phyloP scores from a whole-genome alignment of 345 rosid species.

The Eucalyptus erythrocorys region DNA sequence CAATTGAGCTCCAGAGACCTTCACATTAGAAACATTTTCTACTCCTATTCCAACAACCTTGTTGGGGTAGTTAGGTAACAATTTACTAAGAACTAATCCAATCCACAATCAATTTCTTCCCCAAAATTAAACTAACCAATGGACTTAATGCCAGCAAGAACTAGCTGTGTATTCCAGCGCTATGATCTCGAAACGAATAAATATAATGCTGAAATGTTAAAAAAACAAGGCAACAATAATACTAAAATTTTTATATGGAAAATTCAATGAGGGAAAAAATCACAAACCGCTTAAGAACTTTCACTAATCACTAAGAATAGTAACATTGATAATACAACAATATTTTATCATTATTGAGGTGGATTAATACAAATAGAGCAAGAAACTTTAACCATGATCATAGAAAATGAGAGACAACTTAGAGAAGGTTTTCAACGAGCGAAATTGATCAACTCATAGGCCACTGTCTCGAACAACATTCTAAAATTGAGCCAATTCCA shows the following conservation, averaged over 20 bases:
- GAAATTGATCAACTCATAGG: neutral
- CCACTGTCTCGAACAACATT: neutral
- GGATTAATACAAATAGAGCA: neutral
- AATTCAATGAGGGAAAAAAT: neutral
- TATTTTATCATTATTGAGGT: neutral
- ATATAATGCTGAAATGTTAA: neutral
- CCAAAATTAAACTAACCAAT: neutral
- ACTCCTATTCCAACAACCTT: no score
- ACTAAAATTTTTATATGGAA: neutral
- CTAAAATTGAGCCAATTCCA: neutral
- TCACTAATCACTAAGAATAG: neutral
- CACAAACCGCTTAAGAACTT: neutral
- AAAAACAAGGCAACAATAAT: neutral
- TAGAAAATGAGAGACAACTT: neutral
- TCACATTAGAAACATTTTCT: neutral
- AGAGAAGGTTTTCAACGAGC: fast-evolving
- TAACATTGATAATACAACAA: neutral
- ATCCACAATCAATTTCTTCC: neutral
- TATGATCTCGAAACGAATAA: no score
- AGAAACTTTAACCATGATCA: neutral
- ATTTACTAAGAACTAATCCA: neutral
- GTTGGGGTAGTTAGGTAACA: no score
- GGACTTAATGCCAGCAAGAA: fast-evolving
- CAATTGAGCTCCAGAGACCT: neutral
- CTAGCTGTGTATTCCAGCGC: neutral